Conservation (phyloP, 225 moss, liverwort and hornwort species). For the Bryum argenteum region DNA sequence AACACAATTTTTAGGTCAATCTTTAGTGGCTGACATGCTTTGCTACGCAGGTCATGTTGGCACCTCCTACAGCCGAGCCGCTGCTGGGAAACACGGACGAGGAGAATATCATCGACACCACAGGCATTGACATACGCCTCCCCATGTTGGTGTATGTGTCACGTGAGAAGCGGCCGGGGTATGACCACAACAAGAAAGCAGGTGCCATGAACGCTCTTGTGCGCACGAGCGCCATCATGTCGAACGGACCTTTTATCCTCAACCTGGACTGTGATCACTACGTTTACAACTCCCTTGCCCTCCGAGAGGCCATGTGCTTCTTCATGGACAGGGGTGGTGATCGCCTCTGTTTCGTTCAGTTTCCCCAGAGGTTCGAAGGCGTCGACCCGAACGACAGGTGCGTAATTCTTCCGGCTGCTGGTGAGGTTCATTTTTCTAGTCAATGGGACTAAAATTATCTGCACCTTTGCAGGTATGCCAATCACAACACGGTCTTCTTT, state of each 20-base stretch:
- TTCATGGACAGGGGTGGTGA: slow-evolving; percentile 91
- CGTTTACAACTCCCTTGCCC: slow-evolving; percentile 74
- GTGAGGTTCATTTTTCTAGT: too few species aligned
- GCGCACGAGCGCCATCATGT: slow-evolving; percentile 95
- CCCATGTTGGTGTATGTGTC: slow-evolving; percentile 97
- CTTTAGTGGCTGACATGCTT: background rate
- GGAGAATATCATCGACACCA: slow-evolving; percentile 86
- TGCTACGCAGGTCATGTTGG: slow-evolving; percentile 71
- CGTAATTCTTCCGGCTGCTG: background rate
- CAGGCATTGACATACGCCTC: slow-evolving; percentile 78
- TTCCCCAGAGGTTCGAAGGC: slow-evolving; percentile 89
- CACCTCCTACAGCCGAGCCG: slow-evolving; percentile 77
- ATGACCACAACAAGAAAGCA: slow-evolving; percentile 97
- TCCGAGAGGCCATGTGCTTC: slow-evolving; percentile 91
- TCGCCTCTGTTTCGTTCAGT: slow-evolving; percentile 73
- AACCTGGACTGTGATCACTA: slow-evolving; percentile 96
- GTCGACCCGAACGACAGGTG: slow-evolving; percentile 83
- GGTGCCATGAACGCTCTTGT: slow-evolving; percentile 95
- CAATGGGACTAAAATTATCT: slow-evolving; percentile 1
- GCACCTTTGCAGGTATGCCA: slow-evolving; percentile 65
- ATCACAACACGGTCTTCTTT: slow-evolving; percentile 92
- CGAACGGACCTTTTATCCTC: slow-evolving; percentile 85
- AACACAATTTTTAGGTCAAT: background rate
- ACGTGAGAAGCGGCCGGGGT: slow-evolving; percentile 88
- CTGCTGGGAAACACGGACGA: slow-evolving; percentile 77